phyloP scores from a whole-genome alignment of 139 green algal species.

The Chlorella sorokiniana region DNA sequence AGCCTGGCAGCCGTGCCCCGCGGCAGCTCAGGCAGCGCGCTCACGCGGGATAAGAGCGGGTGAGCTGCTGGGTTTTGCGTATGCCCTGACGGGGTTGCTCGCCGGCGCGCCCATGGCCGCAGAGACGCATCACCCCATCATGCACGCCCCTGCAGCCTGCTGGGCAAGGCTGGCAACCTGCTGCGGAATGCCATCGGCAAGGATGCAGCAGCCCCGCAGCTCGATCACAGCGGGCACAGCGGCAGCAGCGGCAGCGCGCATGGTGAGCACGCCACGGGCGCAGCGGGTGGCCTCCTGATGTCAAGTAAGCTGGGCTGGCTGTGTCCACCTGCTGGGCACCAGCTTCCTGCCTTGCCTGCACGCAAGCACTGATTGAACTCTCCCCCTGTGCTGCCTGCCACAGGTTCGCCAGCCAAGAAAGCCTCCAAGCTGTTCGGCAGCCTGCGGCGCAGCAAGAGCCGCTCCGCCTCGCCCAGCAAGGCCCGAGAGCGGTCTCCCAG shows the following conservation, averaged over 20 bases:
- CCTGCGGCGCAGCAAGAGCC: slow-evolving; percentile 27
- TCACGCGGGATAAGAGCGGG: slow-evolving; percentile 8
- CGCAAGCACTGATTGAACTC: background rate
- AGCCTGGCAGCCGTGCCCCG: background rate
- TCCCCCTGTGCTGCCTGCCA: background rate
- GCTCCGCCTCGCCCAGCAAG: slow-evolving; percentile 10
- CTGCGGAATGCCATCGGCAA: slow-evolving; percentile 13
- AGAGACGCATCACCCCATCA: background rate
- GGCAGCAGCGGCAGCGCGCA: slow-evolving; percentile 3
- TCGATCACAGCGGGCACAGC: slow-evolving; percentile 20
- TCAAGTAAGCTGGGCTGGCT: too few species aligned
- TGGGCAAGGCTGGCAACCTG: slow-evolving; percentile 9
- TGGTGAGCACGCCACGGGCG: background rate
- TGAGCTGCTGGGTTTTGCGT: background rate
- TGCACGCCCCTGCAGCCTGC: slow-evolving; percentile 2
- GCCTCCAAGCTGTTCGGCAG: slow-evolving; percentile 23
- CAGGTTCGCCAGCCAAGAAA: slow-evolving; percentile 10
- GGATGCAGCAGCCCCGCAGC: background rate
- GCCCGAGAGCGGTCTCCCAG: background rate
- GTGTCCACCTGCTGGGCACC: too few species aligned
- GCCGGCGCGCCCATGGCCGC: background rate
- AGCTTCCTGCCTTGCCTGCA: background rate
- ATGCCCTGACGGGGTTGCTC: background rate
- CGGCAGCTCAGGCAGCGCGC: background rate
- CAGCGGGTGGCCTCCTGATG: too few species aligned